A percentile compares a stretch with the other conserved stretches of the same genome.
These are phyloP conservation scores for Blumeria hordei DNA, from an alignment of 2,329 filamentous ascomycete species.

Conservation along the genomic window DNA sequence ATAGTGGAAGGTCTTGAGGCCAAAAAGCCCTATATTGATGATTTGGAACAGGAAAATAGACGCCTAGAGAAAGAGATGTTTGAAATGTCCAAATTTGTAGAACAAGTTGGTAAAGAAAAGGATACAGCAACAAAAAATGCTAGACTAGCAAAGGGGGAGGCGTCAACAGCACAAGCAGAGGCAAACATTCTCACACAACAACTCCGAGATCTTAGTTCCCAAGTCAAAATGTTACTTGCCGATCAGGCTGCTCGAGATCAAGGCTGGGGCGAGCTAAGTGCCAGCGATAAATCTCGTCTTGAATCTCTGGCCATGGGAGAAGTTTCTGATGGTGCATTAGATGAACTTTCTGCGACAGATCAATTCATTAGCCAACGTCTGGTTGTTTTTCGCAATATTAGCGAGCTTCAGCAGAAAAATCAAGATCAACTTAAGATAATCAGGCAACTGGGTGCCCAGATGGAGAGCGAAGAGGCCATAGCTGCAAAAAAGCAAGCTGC, in stretches of 20 bases:
- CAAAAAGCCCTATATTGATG: conserved; percentile 69
- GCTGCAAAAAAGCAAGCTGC: conserved; percentile 37
- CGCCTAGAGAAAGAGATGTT: conserved; percentile 58
- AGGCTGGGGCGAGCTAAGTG: conserved; percentile 44
- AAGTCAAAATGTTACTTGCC: conserved; percentile 75
- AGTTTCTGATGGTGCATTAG: conserved; percentile 41
- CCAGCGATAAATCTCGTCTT: conserved; percentile 50
- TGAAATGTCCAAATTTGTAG: conserved; percentile 64
- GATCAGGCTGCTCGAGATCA: conserved; percentile 66
- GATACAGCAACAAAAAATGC: conserved; percentile 57
- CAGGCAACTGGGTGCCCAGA: conserved; percentile 61
- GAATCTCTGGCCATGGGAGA: conserved; percentile 58
- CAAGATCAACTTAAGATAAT: conserved; percentile 61
- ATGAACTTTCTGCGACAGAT: conserved; percentile 63
- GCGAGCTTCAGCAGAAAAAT: conserved; percentile 73
- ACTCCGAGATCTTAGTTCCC: conserved; percentile 67
- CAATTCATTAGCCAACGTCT: conserved; percentile 73
- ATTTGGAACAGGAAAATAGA: conserved; percentile 59
- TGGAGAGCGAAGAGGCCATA: conserved; percentile 75
- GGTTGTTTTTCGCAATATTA: conserved; percentile 69
- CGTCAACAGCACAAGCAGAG: conserved; percentile 40
- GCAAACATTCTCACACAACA: conserved; percentile 62
- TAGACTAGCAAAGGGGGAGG: conserved; percentile 53
- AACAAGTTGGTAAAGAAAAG: conserved; percentile 58
- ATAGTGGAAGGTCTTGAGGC: conserved; percentile 68